phyloP scores from a whole-genome alignment of 169 alveolate species.

The Plasmodium chabaudi region DNA sequence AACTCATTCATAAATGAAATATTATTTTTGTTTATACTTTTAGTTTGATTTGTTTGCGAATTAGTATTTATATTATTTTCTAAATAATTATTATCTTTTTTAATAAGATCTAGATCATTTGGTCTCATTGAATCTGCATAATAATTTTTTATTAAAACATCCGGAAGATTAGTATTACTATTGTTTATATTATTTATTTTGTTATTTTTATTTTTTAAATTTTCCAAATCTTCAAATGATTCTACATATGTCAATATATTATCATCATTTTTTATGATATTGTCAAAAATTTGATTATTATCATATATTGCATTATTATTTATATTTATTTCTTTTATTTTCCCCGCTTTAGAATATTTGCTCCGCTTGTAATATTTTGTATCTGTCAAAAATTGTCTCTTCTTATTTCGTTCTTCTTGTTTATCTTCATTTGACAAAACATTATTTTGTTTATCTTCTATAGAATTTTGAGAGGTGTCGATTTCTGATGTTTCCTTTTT shows the following conservation, averaged over 20 bases:
- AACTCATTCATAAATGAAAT: conserved; percentile 30
- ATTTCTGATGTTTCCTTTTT: no score
- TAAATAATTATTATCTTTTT: not conserved
- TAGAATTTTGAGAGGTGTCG: no score
- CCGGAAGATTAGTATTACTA: conserved; percentile 13
- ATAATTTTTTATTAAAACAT: conserved; percentile 23
- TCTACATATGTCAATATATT: conserved; percentile 6
- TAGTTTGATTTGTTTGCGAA: not conserved
- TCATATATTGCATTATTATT: not conserved
- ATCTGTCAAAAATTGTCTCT: conserved; percentile 44
- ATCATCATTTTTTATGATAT: conserved; percentile 1
- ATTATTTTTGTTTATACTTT: not conserved
- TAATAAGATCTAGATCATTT: conserved; percentile 37
- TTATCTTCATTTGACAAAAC: not conserved
- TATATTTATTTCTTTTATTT: conserved; percentile 3
- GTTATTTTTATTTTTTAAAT: not conserved
- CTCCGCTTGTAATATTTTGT: conserved; percentile 72
- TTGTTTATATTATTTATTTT: conserved; percentile 12
- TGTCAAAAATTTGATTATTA: not conserved
- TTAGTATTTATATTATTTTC: not conserved
- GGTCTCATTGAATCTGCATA: conserved; percentile 23
- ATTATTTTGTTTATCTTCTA: no score
- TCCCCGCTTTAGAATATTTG: conserved; percentile 75
- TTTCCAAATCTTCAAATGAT: conserved; percentile 30
- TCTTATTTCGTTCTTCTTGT: not conserved